A percentile compares a stretch with the other conserved stretches of the same genome.
These are phyloP conservation scores for Petrea volubilis DNA, from an alignment of 257 asterid species.

Conservation along the genomic window DNA sequence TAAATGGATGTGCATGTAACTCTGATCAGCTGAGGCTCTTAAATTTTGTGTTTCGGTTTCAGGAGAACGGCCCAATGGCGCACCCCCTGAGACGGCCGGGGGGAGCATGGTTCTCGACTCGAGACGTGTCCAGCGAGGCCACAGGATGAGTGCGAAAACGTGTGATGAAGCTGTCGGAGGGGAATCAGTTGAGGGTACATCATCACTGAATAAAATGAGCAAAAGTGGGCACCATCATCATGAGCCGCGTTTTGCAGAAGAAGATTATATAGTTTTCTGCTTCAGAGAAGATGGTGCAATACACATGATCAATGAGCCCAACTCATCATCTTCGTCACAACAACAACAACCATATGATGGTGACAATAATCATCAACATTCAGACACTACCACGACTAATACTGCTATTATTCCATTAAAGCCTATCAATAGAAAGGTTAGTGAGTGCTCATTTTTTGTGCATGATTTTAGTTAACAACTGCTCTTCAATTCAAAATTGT, in stretches of 20 bases:
- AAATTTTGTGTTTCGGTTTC: no score
- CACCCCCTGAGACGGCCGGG: no score
- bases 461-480: neutral
- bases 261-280: slow-evolving; percentile 72
- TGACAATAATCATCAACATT: neutral
- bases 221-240: no score
- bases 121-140: no score
- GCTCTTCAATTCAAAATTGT: neutral
- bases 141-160: no score
- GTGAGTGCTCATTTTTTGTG: neutral
- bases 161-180: no score
- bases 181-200: no score
- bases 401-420: neutral
- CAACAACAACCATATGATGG: neutral
- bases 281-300: slow-evolving; percentile 70
- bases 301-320: slow-evolving; percentile 44
- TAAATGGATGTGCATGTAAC: no score
- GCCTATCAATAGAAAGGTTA: slow-evolving; percentile 39
- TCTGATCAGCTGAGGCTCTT: no score
- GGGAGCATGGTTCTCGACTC: no score
- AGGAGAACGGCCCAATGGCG: no score
- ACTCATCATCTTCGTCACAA: neutral
- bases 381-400: neutral
- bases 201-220: no score
- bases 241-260: slow-evolving; percentile 8